These are phyloP conservation scores for Hortaea sp. DNA, from an alignment of 2,329 filamentous ascomycete genomes.

Conservation along the genomic window DNA sequence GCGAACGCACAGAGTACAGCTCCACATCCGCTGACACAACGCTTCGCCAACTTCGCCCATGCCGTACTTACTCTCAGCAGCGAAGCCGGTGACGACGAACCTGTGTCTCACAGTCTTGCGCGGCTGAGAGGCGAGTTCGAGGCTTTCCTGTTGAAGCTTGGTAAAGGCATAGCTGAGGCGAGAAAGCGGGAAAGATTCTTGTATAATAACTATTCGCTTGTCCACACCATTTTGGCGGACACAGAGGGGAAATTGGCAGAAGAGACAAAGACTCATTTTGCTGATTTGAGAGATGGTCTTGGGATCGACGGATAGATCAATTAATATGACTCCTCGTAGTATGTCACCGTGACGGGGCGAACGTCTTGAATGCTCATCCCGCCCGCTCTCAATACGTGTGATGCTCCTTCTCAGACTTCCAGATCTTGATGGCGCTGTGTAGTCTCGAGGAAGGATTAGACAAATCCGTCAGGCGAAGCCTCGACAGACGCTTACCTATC, in stretches of 20 bases:
- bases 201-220: slow-evolving; percentile 90
- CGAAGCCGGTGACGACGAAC: slow-evolving; percentile 92
- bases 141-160: slow-evolving; percentile 66
- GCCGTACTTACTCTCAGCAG: slow-evolving; percentile 72
- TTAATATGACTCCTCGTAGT: neutral
- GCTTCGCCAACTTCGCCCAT: slow-evolving; percentile 88
- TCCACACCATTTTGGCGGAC: slow-evolving; percentile 78
- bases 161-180: slow-evolving; percentile 63
- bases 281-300: slow-evolving; percentile 40
- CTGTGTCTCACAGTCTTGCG: slow-evolving; percentile 69
- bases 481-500: too few relatives aligned
- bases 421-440: too few relatives aligned
- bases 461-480: too few relatives aligned
- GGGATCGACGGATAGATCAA: neutral
- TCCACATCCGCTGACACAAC: slow-evolving; percentile 83
- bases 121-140: slow-evolving; percentile 75
- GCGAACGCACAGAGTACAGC: slow-evolving; percentile 62
- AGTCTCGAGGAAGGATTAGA: too few relatives aligned
- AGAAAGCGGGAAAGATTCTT: slow-evolving; percentile 79
- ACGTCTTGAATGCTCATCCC: too few relatives aligned
- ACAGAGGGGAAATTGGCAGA: slow-evolving; percentile 59
- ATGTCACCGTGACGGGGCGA: too few relatives aligned
- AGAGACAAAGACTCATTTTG: slow-evolving; percentile 69
- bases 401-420: too few relatives aligned
- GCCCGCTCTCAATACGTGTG: too few relatives aligned